Conservation (phyloP, 2,329 filamentous ascomycete genomes). For the Neoarthrinium moseri region DNA sequence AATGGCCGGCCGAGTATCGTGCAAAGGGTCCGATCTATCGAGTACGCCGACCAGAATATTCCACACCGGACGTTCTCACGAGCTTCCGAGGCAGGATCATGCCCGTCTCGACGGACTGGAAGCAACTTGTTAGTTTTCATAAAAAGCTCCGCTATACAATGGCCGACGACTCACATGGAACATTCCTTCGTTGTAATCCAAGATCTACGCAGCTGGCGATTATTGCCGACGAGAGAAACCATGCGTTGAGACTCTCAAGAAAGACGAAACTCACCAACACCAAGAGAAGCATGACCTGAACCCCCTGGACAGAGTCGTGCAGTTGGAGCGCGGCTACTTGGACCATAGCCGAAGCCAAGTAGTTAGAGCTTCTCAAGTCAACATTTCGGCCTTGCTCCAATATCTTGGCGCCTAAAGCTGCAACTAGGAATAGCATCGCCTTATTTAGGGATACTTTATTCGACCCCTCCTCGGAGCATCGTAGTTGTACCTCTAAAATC, state of each 20-base stretch:
- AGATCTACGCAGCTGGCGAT: constrained; percentile 24
- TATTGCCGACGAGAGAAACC: constrained; percentile 23
- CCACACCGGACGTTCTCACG: constrained; percentile 15
- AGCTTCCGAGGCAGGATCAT: background rate
- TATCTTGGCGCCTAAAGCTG: constrained; percentile 19
- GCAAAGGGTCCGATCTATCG: constrained; percentile 48
- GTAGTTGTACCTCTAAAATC: constrained; percentile 13
- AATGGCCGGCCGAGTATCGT: constrained; percentile 58
- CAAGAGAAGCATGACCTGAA: constrained; percentile 20
- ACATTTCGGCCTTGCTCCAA: constrained; percentile 14
- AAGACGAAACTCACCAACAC: constrained; percentile 17
- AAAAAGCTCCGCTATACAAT: background rate
- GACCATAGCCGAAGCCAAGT: constrained; percentile 1
- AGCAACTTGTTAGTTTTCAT: background rate
- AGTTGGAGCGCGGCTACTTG: constrained; percentile 7
- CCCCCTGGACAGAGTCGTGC: constrained; percentile 20
- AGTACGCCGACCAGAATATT: constrained; percentile 55
- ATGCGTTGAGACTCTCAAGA: constrained; percentile 17
- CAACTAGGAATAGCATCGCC: constrained; percentile 21
- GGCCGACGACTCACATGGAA: background rate
- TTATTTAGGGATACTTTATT: constrained; percentile 9
- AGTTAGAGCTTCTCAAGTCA: constrained; percentile 13
- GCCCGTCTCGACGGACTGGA: background rate
- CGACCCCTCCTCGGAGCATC: background rate
- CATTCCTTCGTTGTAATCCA: constrained; percentile 18